These are phyloP conservation scores for Helotiales sp. DNA, from an alignment of 2,329 filamentous ascomycete genomes.

Conservation along the genomic window DNA sequence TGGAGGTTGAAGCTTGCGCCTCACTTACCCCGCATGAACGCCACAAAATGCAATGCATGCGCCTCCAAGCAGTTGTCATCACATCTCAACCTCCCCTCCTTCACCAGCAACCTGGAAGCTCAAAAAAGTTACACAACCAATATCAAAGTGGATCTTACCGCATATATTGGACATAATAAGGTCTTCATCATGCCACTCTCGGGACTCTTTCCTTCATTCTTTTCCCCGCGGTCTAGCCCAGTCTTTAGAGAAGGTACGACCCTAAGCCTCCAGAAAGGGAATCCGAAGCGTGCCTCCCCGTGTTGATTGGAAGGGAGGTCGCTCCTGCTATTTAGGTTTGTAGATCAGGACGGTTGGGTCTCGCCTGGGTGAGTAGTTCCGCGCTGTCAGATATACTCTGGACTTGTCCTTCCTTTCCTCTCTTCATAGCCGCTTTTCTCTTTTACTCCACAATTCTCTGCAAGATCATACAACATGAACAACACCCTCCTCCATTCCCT, in stretches of 20 bases:
- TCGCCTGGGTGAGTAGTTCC: neutral
- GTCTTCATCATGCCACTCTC: neutral
- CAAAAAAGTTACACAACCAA: neutral
- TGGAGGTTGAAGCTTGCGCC: no score
- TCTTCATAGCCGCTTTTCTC: neutral
- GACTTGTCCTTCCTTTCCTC: neutral
- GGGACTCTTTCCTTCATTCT: neutral
- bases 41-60: no score
- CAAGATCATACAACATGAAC: neutral
- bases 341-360: neutral
- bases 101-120: no score
- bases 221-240: neutral
- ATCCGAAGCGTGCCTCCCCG: neutral
- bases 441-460: neutral
- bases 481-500: neutral
- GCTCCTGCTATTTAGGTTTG: neutral
- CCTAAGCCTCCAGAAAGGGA: neutral
- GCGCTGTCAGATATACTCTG: neutral
- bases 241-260: neutral
- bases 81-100: neutral
- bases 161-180: neutral
- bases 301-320: neutral
- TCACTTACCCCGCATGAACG: no score
- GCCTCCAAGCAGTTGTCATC: neutral
- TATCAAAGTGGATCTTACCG: neutral